Base-by-base conservation (phyloP, 768 basidiomycete genomes). In the Cyclocybe cylindracea region DNA sequence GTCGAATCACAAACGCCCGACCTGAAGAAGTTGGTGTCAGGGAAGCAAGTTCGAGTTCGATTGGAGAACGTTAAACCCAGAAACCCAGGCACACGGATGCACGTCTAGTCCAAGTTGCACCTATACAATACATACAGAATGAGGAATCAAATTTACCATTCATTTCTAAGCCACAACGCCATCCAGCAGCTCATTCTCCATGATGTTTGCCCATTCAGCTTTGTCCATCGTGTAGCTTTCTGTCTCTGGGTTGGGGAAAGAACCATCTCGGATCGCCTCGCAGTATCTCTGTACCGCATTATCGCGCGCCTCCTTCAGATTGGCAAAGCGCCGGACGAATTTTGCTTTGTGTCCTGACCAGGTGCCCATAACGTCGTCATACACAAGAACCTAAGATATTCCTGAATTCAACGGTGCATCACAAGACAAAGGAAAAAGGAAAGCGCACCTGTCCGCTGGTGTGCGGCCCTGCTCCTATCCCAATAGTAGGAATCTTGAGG, bases 321-420 rank as follows among this genome's bases (percentile, higher is more conserved):
- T 82, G 7, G 84, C 91, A 67, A 96, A 98, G 39, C 86, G 80
- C 40, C 94, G 77, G n/a, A 94, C 94, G 63, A 98, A 99, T 70
- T 87, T 90, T 18, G 93, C 87, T 63, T 91, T 87, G 70, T 90
- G 87, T 3, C 91, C 92, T 18, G 79, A 72, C 89, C 86, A 88
- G 3, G 86, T 84, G 13, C 93, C 92, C 67, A 98, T 78, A 50
- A 89, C 82, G 66, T 99, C 96, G 66, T 94, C 91, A 77, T 89
- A 87, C 13, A 99, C 96, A 47, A 98, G 82, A 5, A 98, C 96
- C 81, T n/a, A n/a, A n/a, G n/a, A n/a, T n/a, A n/a, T 86, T 14
- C 41, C 52, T 46, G 46, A 51, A 44, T 18, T 42, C 48, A 31
- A 29, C n/a, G 35, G 16, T 29, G 5, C 19, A 10, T 10, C n/a